Base-by-base conservation (phyloP, 2,329 filamentous ascomycete genomes). In the Colletotrichum simmondsii region DNA sequence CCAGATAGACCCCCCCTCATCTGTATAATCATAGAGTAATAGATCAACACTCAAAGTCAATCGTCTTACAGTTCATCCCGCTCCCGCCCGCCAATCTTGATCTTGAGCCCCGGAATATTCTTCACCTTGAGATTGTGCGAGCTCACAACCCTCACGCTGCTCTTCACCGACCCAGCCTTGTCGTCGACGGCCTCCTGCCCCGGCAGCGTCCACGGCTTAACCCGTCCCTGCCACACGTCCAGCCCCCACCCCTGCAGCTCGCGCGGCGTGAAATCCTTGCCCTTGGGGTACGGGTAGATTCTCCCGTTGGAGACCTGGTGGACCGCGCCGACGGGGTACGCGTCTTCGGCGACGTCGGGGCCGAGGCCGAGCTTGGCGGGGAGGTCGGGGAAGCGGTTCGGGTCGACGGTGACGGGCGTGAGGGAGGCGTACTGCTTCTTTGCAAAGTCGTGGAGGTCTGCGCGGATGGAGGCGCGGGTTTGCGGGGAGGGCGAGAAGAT, bases 281-380 rank as follows among this genome's bases (percentile, higher is more conserved):
- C 80, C 37, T 78, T 76, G n/a, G 81, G 82, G 62, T 82, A 83
- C 24, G 77, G 81, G 53, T 81, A 84, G 37, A 83, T 76, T 19
- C 77, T 75, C 68, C 82, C 77, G 30, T 77, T 79, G 1, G 81
- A 82, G 22, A 83, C 76, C 76, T 81, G 80, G 68, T 83, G 80
- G 7, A 83, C 80, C 3, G 80, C 82, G 14, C 79, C 81, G 11
- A 79, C 76, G 2, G 81, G 81, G 59, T 79, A 79, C 4, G 57
- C 63, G 4, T 73, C 76, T 16, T 42, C 37, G 14, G 37, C 37
- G 37, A 37, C 26, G 5, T 53, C 30, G 22, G 84, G 79, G 4
- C 83, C 81, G 22, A 84, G 79, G 4, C 83, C 81, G 14, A 84
- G 75, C 58, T 77, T 75, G 8, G 62, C 73, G 56, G 77, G 79